Conservation (phyloP, 164 flowering plant species). For the Vitis labrusca region DNA sequence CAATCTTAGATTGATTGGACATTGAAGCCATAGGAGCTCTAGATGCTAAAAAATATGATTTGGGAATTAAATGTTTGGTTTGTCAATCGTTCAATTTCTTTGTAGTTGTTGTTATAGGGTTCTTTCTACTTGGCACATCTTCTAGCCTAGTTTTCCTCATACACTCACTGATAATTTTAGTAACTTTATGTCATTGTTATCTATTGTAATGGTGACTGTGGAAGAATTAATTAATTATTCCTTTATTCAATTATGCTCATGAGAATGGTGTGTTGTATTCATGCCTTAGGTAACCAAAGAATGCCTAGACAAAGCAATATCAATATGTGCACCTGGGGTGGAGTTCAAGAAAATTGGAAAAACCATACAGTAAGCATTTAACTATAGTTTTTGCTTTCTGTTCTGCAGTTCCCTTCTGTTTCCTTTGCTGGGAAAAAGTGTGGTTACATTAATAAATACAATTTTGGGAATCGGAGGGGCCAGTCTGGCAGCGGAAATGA, state of each 20-base stretch:
- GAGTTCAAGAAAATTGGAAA: conserved; percentile 84
- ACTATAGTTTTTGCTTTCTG: conserved; percentile 1
- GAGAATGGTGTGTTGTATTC: background rate
- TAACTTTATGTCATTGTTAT: too few species aligned
- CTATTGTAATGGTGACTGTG: background rate
- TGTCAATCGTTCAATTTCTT: too few species aligned
- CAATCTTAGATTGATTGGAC: too few species aligned
- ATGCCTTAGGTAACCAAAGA: conserved; percentile 82
- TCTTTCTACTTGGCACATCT: too few species aligned
- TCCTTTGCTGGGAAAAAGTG: background rate
- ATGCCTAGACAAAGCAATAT: conserved; percentile 78
- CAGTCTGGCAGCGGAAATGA: too few species aligned
- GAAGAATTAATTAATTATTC: background rate
- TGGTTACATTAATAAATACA: background rate
- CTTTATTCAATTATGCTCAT: background rate
- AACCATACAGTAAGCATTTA: conserved; percentile 77
- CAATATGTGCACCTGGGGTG: conserved; percentile 88
- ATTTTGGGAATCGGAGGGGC: background rate
- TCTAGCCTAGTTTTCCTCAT: too few species aligned
- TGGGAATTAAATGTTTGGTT: too few species aligned
- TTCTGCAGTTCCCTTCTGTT: conserved; percentile 1
- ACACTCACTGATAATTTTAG: too few species aligned
- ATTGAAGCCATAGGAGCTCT: too few species aligned
- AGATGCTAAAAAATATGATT: too few species aligned
- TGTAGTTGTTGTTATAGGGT: too few species aligned